Conservation (phyloP, 495 filamentous ascomycete species). For the Penicillium lividum region DNA sequence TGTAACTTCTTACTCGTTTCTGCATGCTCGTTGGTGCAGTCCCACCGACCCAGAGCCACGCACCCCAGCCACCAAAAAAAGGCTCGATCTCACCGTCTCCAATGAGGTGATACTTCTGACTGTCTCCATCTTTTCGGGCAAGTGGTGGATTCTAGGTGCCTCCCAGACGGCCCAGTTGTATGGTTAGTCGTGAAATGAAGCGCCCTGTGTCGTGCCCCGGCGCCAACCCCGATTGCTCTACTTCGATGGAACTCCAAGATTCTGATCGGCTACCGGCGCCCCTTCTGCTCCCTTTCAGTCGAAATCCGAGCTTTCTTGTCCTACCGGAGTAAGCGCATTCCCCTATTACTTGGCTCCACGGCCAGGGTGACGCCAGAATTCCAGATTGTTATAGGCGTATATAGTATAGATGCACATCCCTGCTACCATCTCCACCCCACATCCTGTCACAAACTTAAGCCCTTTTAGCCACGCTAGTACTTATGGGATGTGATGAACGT, state of each 20-base stretch:
- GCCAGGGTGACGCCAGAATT: constrained; percentile 17
- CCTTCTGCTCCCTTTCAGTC: background rate
- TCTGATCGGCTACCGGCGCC: constrained; percentile 34
- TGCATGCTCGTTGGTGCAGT: constrained; percentile 42
- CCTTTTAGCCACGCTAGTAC: constrained; percentile 28
- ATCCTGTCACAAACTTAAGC: constrained; percentile 31
- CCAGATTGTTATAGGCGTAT: constrained; percentile 20
- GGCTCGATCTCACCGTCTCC: constrained; percentile 37
- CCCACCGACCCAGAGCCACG: constrained; percentile 25
- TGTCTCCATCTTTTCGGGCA: constrained; percentile 17
- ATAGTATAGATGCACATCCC: constrained; percentile 13
- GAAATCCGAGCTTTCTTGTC: constrained; percentile 8
- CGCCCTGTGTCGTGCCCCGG: constrained; percentile 26
- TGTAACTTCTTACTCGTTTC: constrained; percentile 25
- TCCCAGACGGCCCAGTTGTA: constrained; percentile 18
- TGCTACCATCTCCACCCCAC: constrained; percentile 18
- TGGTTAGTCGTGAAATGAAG: constrained; percentile 36
- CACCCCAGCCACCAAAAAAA: constrained; percentile 30
- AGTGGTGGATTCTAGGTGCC: constrained; percentile 12
- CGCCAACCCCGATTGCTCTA: constrained; percentile 40
- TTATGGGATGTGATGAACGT: constrained; percentile 32
- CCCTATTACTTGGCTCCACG: constrained; percentile 10
- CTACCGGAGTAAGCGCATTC: constrained; percentile 16
- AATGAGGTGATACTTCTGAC: constrained; percentile 32
- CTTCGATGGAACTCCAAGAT: constrained; percentile 23